phyloP scores from a whole-genome alignment of 2,329 filamentous ascomycete species.

The Diaporthe batatas region DNA sequence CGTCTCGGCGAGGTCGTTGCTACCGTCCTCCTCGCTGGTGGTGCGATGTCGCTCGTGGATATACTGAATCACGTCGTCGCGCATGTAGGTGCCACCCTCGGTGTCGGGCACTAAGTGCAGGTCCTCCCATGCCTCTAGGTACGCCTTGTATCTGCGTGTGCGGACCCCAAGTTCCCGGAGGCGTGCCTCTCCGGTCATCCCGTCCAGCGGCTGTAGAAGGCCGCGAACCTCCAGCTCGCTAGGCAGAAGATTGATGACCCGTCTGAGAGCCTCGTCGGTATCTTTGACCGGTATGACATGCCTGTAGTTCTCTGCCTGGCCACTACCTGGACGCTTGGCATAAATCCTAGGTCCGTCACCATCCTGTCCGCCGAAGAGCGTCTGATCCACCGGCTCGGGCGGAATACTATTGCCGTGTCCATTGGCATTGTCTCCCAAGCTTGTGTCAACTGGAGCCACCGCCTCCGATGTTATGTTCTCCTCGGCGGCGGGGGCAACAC shows the following conservation, averaged over 20 bases:
- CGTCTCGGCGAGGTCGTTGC: constrained; percentile 48
- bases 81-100: constrained; percentile 53
- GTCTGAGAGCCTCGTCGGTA: constrained; percentile 45
- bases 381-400: background rate
- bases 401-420: background rate
- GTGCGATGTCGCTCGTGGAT: constrained; percentile 48
- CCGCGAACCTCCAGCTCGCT: constrained; percentile 52
- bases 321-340: background rate
- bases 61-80: constrained; percentile 57
- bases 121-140: constrained; percentile 57
- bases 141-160: constrained; percentile 54
- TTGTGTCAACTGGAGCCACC: background rate
- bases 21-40: constrained; percentile 39
- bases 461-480: constrained; percentile 7
- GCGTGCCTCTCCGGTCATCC: constrained; percentile 54
- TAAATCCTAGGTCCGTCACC: background rate
- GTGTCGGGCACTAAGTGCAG: constrained; percentile 49
- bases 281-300: constrained; percentile 27
- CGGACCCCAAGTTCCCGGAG: constrained; percentile 56
- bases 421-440: background rate
- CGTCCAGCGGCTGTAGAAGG: constrained; percentile 53
- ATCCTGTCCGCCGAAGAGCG: background rate
- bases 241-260: constrained; percentile 49
- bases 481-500: background rate
- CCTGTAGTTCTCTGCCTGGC: background rate